Base-by-base conservation (phyloP, 2,329 filamentous ascomycete species). In the Furcasterigmium furcatum region DNA sequence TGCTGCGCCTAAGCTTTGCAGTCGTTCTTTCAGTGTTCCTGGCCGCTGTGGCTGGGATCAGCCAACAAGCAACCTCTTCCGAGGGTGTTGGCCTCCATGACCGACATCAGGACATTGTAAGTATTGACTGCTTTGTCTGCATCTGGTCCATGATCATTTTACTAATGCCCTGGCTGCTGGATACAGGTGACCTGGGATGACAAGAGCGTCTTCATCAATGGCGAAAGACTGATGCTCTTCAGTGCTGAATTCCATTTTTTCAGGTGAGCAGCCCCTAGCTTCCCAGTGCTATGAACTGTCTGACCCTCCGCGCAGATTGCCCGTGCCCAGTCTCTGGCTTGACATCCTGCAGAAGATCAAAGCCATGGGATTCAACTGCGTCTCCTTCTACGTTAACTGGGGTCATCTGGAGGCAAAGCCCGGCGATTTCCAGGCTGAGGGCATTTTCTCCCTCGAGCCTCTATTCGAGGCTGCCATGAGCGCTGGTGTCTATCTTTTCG, bases 321-420 rank as follows among this genome's bases (percentile, higher is more conserved):
- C 65, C 1, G 62, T 63, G 0, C 63, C 65, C 0, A 57, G 54
- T 6, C 50, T 69, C 2, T 70, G 80, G 74, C 70, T 86, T 20
- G 86, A 90, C 56, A 63, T 89, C 8, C 82, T 89, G 49, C 82
- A 89, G 56, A 90, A 90, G 65, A 76, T 89, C 63, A 88, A 86
- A 62, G 80, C 84, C 2, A 64, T 88, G 1, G 85, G 86, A 1
- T 87, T 86, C 64, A 88, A 84, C 52, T 76, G 77, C 19, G 82
- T 88, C 4, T 87, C 82, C 0, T 86, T 88, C 59, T 90, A 90
- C 58, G 71, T 80, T 7, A 76, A 88, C 54, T 90, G 85, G 85
- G 84, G 82, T 13, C 63, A 88, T 13, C 63, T 87, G 2, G 85
- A 90, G 61, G 85, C 84, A 36, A 81, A 84, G 48, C 79, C 73